phyloP scores from a whole-genome alignment of 768 basidiomycete species.

The Wakefieldia striispora region DNA sequence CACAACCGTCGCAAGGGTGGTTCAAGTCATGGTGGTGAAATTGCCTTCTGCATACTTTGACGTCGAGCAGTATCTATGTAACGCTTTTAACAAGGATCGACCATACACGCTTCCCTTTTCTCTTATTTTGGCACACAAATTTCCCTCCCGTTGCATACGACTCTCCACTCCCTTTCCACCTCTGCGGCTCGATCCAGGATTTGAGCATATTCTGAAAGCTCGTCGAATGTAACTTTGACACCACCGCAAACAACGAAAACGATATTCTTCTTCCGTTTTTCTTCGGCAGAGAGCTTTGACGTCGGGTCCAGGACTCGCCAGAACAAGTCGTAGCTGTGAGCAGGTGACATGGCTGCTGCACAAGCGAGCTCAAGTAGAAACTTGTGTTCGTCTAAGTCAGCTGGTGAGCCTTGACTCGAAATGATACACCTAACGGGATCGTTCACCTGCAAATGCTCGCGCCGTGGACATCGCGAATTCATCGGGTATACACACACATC shows the following conservation, averaged over 20 bases:
- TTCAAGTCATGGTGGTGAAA: slow-evolving; percentile 25
- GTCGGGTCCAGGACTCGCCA: slow-evolving; percentile 32
- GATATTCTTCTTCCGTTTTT: slow-evolving; percentile 19
- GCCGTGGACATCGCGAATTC: slow-evolving; percentile 66
- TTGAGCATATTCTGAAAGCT: slow-evolving; percentile 47
- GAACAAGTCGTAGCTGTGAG: slow-evolving; percentile 59
- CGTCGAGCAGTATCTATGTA: slow-evolving; percentile 3
- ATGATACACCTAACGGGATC: background rate
- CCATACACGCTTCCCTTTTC: background rate
- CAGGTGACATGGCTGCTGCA: slow-evolving; percentile 64
- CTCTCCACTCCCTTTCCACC: slow-evolving; percentile 26
- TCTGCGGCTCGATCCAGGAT: slow-evolving; percentile 37
- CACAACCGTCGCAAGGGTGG: slow-evolving; percentile 27
- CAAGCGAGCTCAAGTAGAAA: slow-evolving; percentile 74
- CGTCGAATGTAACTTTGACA: slow-evolving; percentile 60
- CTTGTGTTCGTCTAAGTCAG: slow-evolving; percentile 65
- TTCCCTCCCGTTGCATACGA: slow-evolving; percentile 30
- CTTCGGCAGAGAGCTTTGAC: slow-evolving; percentile 21
- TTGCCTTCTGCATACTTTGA: background rate
- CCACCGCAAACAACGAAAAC: slow-evolving; percentile 39
- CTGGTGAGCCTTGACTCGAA: background rate
- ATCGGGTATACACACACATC: slow-evolving; percentile 62
- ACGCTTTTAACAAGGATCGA: slow-evolving; percentile 13
- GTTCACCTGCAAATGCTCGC: slow-evolving; percentile 55
- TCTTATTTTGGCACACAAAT: slow-evolving; percentile 17